A percentile compares a stretch with the other conserved stretches of the same genome.
Evolutionary conservation across 495 filamentous ascomycete genomes (phyloP).

Genomic region (Paragyromitra xinjiangensis): DNA sequence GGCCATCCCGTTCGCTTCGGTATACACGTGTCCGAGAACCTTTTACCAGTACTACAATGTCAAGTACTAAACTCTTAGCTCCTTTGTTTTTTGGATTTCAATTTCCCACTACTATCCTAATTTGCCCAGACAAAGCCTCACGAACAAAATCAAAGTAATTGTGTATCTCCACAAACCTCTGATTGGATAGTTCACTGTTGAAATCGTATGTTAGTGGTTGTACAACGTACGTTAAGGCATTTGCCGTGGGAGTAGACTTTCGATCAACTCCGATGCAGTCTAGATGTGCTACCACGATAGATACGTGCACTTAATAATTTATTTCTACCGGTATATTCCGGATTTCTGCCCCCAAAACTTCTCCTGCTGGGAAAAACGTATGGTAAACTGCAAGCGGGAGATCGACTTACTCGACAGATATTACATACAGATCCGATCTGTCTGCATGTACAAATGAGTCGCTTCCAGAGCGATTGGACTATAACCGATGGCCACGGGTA

Average conservation of each 20-base stretch:
- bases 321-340: constrained; percentile 20
- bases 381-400: constrained; percentile 18
- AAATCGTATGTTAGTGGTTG: background rate
- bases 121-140: background rate
- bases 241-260: background rate
- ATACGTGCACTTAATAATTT: background rate
- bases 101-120: background rate
- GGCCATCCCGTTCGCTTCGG: background rate
- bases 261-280: constrained; percentile 10
- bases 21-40: background rate
- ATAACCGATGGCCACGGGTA: background rate
- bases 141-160: background rate
- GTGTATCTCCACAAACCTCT: background rate
- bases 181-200: background rate
- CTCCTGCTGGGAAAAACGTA: background rate
- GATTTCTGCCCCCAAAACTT: background rate
- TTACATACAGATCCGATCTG: constrained; percentile 2
- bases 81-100: background rate
- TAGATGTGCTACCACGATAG: background rate
- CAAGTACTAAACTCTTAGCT: background rate
- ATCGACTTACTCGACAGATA: constrained; percentile 21
- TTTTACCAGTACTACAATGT: background rate
- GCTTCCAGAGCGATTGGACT: background rate
- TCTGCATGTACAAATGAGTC: background rate
- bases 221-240: background rate